Evolutionary conservation across 257 asterid genomes (phyloP).

Genomic region (Nicotiana paniculata): DNA sequence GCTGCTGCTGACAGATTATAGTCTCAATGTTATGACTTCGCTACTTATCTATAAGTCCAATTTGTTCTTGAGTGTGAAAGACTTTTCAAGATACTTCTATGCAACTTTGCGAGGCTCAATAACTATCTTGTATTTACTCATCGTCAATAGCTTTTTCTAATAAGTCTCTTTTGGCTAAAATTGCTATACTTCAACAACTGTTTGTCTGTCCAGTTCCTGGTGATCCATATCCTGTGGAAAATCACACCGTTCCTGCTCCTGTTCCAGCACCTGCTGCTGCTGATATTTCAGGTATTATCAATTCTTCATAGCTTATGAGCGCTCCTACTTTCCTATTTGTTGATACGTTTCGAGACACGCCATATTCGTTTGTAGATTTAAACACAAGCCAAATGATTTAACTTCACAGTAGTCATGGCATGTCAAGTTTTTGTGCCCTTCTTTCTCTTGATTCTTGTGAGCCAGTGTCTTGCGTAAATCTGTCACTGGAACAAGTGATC

Average conservation of each 20-base stretch:
- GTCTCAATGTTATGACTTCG: neutral
- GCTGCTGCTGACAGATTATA: neutral
- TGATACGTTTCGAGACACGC: neutral
- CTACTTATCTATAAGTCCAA: neutral
- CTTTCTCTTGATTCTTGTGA: neutral
- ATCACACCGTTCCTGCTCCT: conserved; percentile 46
- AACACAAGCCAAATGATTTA: neutral
- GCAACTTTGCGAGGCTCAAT: neutral
- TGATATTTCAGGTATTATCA: conserved; percentile 48
- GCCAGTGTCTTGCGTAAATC: neutral
- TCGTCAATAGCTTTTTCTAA: neutral
- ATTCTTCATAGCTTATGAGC: neutral
- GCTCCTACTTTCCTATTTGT: neutral
- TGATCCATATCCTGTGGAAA: conserved; percentile 49
- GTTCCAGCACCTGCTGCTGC: conserved; percentile 60
- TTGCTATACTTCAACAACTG: neutral
- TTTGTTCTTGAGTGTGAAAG: neutral
- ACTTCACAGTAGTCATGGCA: neutral
- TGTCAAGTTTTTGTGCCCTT: neutral
- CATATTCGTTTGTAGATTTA: neutral
- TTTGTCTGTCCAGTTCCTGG: conserved; percentile 68
- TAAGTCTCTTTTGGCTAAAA: neutral
- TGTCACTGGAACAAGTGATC: neutral
- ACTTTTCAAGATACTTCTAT: neutral
- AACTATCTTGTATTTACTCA: neutral